Evolutionary conservation across 169 alveolate species (phyloP), one percentile per base, ranked within the genome.

Genomic region (Amoebophrya sp.): DNA sequence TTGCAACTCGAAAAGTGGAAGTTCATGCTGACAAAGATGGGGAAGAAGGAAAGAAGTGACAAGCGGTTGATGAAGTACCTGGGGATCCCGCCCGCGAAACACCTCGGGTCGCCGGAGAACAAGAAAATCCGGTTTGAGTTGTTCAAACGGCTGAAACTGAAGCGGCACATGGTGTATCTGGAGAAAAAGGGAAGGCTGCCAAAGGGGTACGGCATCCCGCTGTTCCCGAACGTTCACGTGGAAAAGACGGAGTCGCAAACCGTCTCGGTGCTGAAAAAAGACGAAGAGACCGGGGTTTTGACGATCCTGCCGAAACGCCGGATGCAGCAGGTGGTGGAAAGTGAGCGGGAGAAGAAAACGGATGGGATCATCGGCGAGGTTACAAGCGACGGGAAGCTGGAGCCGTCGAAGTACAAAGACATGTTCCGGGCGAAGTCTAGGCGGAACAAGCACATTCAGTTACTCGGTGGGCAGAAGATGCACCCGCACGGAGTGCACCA

Each of bases 181-280:
- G 83, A 25, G 35, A 66, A 66, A 25, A 66, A 1, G 35, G 83
- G 83, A 3, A 7, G 83, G 83, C 1, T 66, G 35, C 83, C 83
- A 25, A 66, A 66, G 83, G 83, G 83, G 39, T 25, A 66, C 83
- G 83, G 83, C 35, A 66, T 66, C 35, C 83, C 83, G 83, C 83
- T 7, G 1, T 7, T 66, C 35, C 83, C 83, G 7, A 25, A 66
- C 83, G 83, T 1, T 2, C 83, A 25, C 83, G 35, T 66, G 39
- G 83, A 66, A 25, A 25, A 25, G 35, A 66, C 35, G 7, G 83
- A 66, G 83, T 7, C 32, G 1, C 83, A 66, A 25, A 66, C 83
- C 32, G 32, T 66, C 83, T 66, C 83, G 39, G 83, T 66, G 83
- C 35, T 66, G 83, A 66, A 2, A 25, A 66, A 66, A 66, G 83